phyloP scores from a whole-genome alignment of 768 basidiomycete species.

The Psilocybe cubensis region DNA sequence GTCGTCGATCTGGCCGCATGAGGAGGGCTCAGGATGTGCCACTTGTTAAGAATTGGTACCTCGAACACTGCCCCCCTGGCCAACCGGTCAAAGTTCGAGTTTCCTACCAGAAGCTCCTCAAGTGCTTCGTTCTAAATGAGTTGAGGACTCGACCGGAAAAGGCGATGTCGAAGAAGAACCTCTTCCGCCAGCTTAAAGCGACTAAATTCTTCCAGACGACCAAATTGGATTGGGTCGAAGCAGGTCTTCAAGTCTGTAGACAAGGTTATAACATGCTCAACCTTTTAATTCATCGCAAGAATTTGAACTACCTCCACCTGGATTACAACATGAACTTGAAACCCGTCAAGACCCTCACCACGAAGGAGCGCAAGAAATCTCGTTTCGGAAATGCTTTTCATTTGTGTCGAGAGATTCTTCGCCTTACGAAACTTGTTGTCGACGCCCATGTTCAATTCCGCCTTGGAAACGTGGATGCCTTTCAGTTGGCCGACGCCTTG shows the following conservation, averaged over 20 bases:
- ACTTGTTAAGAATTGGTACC: slow-evolving; percentile 97
- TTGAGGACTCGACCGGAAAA: slow-evolving; percentile 88
- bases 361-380: slow-evolving; percentile 99
- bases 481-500: slow-evolving; percentile 97
- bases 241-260: slow-evolving; percentile 96
- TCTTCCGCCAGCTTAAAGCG: slow-evolving; percentile 95
- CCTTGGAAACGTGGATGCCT: slow-evolving; percentile 97
- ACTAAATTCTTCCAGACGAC: slow-evolving; percentile 99
- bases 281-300: slow-evolving; percentile 98
- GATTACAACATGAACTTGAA: slow-evolving; percentile 99
- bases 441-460: slow-evolving; percentile 99
- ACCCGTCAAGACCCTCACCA: slow-evolving; percentile 95
- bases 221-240: slow-evolving; percentile 98
- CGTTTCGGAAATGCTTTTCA: slow-evolving; percentile 99
- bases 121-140: slow-evolving; percentile 95
- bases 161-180: slow-evolving; percentile 96
- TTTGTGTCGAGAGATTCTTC: slow-evolving; percentile 95
- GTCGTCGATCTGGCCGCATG: slow-evolving; percentile 88
- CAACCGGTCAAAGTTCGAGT: slow-evolving; percentile 98
- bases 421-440: slow-evolving; percentile 97
- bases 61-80: slow-evolving; percentile 96
- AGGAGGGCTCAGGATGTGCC: slow-evolving; percentile 95
- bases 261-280: slow-evolving; percentile 99
- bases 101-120: slow-evolving; percentile 97
- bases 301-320: slow-evolving; percentile 90